Evolutionary conservation across 768 basidiomycete species (phyloP).

Genomic region (Lactarius hengduanensis): DNA sequence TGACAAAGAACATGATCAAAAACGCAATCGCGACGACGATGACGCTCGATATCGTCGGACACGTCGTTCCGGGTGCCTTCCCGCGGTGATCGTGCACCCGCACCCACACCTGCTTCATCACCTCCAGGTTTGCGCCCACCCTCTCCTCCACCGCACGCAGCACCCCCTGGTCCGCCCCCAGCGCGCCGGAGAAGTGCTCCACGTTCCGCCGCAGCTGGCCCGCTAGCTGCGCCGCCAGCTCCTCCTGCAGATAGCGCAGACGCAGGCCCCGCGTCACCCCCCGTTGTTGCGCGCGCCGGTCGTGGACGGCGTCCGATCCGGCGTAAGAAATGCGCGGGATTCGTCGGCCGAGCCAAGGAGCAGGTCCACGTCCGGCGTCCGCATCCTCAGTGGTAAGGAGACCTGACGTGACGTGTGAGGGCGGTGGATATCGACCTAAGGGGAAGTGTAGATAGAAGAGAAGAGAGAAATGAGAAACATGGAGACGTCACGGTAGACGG

Average conservation of each 20-base stretch:
- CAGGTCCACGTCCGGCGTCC: constrained; percentile 12
- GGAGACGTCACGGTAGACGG: too few relatives aligned
- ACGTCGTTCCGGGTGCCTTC: constrained; percentile 53
- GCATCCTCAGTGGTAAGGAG: neutral
- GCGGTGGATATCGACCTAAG: constrained; percentile 4
- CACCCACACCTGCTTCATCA: constrained; percentile 63
- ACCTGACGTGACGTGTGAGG: constrained; percentile 27
- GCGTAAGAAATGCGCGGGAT: constrained; percentile 33
- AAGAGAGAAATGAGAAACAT: too few relatives aligned
- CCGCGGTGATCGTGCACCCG: constrained; percentile 39
- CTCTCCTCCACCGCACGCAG: constrained; percentile 66
- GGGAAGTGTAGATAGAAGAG: too few relatives aligned
- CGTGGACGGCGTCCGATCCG: constrained; percentile 25
- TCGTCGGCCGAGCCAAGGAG: constrained; percentile 10
- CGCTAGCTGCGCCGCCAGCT: constrained; percentile 31
- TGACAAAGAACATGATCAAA: constrained; percentile 68
- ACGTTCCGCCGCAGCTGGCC: constrained; percentile 81
- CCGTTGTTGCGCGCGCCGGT: constrained; percentile 1
- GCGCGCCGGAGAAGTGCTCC: constrained; percentile 65
- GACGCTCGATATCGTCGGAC: constrained; percentile 51
- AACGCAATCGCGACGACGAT: constrained; percentile 58
- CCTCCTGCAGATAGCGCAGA: too few relatives aligned
- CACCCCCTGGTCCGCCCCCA: constrained; percentile 73
- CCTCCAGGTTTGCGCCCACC: constrained; percentile 67
- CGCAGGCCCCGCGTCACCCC: constrained; percentile 25